Conservation (phyloP, 202 grass and related monocot species). For the Brachypodium distachyon region DNA sequence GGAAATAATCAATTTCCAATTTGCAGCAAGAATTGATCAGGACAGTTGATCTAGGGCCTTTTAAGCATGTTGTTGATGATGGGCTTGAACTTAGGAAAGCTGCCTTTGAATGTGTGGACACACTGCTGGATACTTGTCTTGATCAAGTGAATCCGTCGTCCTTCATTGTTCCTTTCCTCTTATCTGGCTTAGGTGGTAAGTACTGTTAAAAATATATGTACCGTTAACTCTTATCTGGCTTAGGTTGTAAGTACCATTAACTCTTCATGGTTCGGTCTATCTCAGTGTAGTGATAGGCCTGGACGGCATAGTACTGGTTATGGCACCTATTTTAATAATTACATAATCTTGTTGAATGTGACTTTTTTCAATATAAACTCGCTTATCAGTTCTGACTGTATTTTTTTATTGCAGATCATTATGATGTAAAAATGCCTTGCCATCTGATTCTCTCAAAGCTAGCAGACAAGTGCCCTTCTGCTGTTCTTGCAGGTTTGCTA, state of each 20-base stretch:
- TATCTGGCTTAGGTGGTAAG: conserved; percentile 93
- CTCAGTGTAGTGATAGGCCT: not conserved
- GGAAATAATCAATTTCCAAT: conserved; percentile 10
- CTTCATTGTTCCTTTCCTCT: conserved; percentile 88
- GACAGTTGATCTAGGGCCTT: conserved; percentile 96
- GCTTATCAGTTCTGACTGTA: not conserved
- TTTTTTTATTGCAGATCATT: conserved; percentile 67
- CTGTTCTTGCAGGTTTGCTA: conserved; percentile 76
- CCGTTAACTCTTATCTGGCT: conserved; percentile 93
- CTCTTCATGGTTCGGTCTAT: not conserved
- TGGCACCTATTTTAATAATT: not conserved
- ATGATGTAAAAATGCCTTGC: conserved; percentile 99
- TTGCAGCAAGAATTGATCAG: conserved; percentile 91
- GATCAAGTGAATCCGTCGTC: conserved; percentile 92
- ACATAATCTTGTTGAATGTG: not conserved
- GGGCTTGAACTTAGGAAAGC: conserved; percentile 98
- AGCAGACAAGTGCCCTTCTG: conserved; percentile 96
- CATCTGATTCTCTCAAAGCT: conserved; percentile 98
- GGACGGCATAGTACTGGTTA: not conserved
- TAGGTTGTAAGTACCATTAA: conserved; percentile 55
- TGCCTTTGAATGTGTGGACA: conserved; percentile 98
- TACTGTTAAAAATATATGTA: not conserved
- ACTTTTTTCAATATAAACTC: not conserved
- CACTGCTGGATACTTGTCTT: conserved; percentile 88
- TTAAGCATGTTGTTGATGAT: conserved; percentile 96